Evolutionary conservation across 257 asterid species (phyloP).

Genomic region (Jacaranda copaia): DNA sequence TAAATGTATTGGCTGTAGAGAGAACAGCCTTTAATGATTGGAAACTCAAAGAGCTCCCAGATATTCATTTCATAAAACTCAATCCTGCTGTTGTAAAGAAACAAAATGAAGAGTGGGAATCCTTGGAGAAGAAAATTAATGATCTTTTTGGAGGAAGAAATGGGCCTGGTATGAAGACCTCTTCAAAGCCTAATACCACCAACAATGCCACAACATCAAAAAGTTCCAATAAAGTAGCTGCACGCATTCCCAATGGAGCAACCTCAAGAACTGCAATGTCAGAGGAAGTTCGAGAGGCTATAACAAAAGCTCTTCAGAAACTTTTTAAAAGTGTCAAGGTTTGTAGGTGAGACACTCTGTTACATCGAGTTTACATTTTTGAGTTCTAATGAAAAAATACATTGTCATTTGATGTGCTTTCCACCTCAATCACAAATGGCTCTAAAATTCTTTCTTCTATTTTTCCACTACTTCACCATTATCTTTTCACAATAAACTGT

Average conservation of each 20-base stretch:
- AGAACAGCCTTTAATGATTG: conserved; percentile 65
- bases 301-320: conserved; percentile 63
- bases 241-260: conserved; percentile 47
- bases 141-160: conserved; percentile 33
- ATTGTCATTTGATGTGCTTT: not conserved
- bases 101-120: conserved; percentile 64
- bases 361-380: conserved; percentile 13
- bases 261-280: conserved; percentile 55
- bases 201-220: conserved; percentile 40
- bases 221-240: conserved; percentile 43
- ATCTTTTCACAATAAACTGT: too few species aligned
- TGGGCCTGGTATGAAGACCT: conserved; percentile 44
- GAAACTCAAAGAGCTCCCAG: conserved; percentile 81
- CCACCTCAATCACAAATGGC: not conserved
- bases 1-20: conserved; percentile 62
- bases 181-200: conserved; percentile 42
- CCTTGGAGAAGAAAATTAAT: conserved; percentile 48
- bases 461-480: too few species aligned
- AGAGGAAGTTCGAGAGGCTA: conserved; percentile 68
- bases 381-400: not conserved
- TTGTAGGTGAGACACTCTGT: conserved; percentile 72
- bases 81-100: conserved; percentile 60
- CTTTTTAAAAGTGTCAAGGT: conserved; percentile 68
- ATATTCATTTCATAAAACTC: conserved; percentile 57
- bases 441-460: too few species aligned